A percentile compares a stretch with the other conserved stretches of the same genome.
These are phyloP conservation scores for Zymoseptoria tritici DNA, from an alignment of 2,329 filamentous ascomycete genomes.

Conservation along the genomic window DNA sequence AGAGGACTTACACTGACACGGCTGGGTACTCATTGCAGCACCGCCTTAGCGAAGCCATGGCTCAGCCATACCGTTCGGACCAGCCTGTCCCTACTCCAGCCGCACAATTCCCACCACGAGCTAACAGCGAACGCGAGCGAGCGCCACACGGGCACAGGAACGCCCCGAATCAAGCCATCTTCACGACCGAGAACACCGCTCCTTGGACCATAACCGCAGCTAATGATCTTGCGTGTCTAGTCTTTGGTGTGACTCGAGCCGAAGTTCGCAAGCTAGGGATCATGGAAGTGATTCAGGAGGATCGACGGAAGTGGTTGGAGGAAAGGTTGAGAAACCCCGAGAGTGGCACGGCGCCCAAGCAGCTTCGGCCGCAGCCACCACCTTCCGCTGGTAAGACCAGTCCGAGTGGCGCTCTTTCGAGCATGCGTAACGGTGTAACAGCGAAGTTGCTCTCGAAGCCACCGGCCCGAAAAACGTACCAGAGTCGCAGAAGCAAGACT, in stretches of 20 bases:
- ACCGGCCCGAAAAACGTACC: conserved; percentile 48
- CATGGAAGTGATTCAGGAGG: conserved; percentile 85
- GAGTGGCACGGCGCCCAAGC: conserved; percentile 23
- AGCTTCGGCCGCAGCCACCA: conserved; percentile 14
- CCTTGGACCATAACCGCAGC: conserved; percentile 96
- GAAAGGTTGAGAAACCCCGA: conserved; percentile 66
- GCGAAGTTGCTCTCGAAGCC: conserved; percentile 83
- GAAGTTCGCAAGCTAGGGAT: conserved; percentile 94
- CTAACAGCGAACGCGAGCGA: conserved; percentile 31
- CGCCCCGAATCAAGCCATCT: conserved; percentile 93
- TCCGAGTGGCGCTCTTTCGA: conserved; percentile 38
- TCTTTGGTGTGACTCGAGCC: conserved; percentile 98
- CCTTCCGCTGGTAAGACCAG: conserved; percentile 28
- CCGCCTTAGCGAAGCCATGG: conserved; percentile 76
- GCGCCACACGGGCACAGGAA: conserved; percentile 76
- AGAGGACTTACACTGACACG: conserved; percentile 82
- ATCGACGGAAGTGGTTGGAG: conserved; percentile 82
- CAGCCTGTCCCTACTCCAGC: conserved; percentile 41
- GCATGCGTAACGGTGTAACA: conserved; percentile 77
- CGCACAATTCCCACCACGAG: conserved; percentile 27
- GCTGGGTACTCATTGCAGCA: conserved; percentile 67
- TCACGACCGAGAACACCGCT: conserved; percentile 82
- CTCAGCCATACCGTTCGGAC: conserved; percentile 66
- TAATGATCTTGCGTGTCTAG: conserved; percentile 89
- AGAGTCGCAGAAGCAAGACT: conserved; percentile 55